phyloP scores from a whole-genome alignment of 306 rosid genomes.

The Dicorynia guianensis region DNA sequence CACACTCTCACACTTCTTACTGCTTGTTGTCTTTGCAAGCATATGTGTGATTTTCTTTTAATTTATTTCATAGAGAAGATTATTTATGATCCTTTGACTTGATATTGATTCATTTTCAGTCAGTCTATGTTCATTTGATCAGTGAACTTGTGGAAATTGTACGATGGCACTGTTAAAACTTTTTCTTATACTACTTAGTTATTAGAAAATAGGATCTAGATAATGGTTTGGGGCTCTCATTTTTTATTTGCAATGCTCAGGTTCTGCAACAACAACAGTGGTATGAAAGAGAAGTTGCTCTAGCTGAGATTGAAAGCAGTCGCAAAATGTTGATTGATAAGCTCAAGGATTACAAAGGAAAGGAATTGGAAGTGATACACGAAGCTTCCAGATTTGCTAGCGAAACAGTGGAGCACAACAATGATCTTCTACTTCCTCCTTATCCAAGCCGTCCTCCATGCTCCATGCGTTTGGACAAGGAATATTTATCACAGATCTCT shows the following conservation, averaged over 20 bases:
- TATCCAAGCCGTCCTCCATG: slow-evolving; percentile 76
- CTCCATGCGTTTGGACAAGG: slow-evolving; percentile 57
- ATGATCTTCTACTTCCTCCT: slow-evolving; percentile 89
- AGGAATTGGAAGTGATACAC: slow-evolving; percentile 77
- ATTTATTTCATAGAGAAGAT: neutral
- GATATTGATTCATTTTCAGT: neutral
- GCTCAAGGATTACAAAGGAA: slow-evolving; percentile 81
- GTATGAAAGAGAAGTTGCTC: slow-evolving; percentile 85
- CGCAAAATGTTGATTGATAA: slow-evolving; percentile 81
- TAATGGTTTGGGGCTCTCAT: slow-evolving; percentile 28
- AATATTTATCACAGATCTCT: slow-evolving; percentile 50
- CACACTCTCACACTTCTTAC: neutral
- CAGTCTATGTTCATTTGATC: neutral
- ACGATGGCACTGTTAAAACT: slow-evolving; percentile 12
- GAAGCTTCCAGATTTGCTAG: slow-evolving; percentile 93
- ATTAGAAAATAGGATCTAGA: slow-evolving; percentile 1
- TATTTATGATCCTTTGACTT: neutral
- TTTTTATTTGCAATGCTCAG: slow-evolving; percentile 50
- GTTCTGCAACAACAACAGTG: slow-evolving; percentile 77
- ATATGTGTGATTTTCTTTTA: neutral
- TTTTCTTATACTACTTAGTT: neutral
- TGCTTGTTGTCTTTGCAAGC: neutral
- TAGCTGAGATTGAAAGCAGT: slow-evolving; percentile 83
- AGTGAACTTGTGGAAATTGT: neutral
- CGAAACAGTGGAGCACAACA: slow-evolving; percentile 81